A percentile compares a stretch with the other conserved stretches of the same genome.
Evolutionary conservation across 129 eudicot genomes (phyloP).

Genomic region (Flaveria sonorensis): DNA sequence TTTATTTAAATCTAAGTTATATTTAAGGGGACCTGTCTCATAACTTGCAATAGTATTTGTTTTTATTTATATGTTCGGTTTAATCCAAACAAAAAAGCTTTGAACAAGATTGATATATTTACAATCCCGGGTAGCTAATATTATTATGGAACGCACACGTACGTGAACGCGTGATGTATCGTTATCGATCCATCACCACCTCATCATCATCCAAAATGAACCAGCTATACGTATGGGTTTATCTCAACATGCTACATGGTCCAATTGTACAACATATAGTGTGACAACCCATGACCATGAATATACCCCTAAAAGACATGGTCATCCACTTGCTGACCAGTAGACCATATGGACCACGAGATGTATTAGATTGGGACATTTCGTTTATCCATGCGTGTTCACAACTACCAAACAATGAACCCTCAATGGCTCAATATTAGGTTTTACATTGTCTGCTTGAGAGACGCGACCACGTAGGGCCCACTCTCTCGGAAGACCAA

Average conservation of each 20-base stretch:
- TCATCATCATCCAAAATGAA: constrained; percentile 26
- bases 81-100: too few relatives aligned
- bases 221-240: constrained; percentile 28
- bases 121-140: too few relatives aligned
- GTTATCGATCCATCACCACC: constrained; percentile 16
- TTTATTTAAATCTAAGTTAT: too few relatives aligned
- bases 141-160: background rate
- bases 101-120: too few relatives aligned
- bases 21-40: too few relatives aligned
- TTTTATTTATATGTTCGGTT: too few relatives aligned
- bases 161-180: constrained; percentile 16
- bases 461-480: too few relatives aligned
- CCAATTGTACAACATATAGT: constrained; percentile 22
- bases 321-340: background rate
- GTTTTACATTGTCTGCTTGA: too few relatives aligned
- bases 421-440: too few relatives aligned
- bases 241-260: constrained; percentile 24
- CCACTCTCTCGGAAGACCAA: too few relatives aligned
- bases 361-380: background rate
- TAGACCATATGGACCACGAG: constrained; percentile 24
- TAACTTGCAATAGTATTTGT: too few relatives aligned
- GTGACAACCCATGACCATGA: constrained; percentile 25
- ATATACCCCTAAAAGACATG: constrained; percentile 24
- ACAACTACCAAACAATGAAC: background rate
- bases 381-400: background rate